Evolutionary conservation across 495 filamentous ascomycete species (phyloP).

Genomic region (Pyronema omphalodes): DNA sequence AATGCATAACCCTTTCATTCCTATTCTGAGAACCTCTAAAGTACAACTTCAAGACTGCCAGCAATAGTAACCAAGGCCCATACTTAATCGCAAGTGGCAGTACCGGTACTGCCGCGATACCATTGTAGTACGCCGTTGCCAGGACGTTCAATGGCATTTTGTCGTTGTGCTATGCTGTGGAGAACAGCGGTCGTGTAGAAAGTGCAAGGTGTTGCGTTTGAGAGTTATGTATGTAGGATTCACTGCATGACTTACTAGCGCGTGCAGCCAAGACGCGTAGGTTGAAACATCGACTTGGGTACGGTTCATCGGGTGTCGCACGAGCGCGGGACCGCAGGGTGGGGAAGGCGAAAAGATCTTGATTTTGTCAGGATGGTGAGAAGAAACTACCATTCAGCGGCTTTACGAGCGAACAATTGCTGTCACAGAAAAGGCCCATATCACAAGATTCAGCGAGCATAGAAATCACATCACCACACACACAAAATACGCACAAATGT

Average conservation of each 20-base stretch:
- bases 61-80: constrained; percentile 36
- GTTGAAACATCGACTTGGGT: too few relatives aligned
- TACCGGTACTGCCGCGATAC: constrained; percentile 47
- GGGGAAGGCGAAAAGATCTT: not conserved
- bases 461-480: not conserved
- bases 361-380: not conserved
- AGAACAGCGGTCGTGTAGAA: too few relatives aligned
- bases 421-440: not conserved
- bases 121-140: constrained; percentile 40
- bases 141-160: constrained; percentile 69
- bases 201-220: too few relatives aligned
- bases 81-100: constrained; percentile 40
- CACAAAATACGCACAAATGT: not conserved
- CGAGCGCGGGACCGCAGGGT: not conserved
- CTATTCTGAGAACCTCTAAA: constrained; percentile 54
- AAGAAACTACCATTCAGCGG: not conserved
- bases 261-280: too few relatives aligned
- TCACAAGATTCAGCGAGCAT: too few relatives aligned
- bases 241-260: too few relatives aligned
- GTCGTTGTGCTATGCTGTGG: too few relatives aligned
- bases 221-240: too few relatives aligned
- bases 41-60: constrained; percentile 59
- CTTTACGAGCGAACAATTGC: not conserved
- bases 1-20: constrained; percentile 76
- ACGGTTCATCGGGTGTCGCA: too few relatives aligned